phyloP scores from a whole-genome alignment of 2,329 filamentous ascomycete genomes.

The Cadophora malorum region DNA sequence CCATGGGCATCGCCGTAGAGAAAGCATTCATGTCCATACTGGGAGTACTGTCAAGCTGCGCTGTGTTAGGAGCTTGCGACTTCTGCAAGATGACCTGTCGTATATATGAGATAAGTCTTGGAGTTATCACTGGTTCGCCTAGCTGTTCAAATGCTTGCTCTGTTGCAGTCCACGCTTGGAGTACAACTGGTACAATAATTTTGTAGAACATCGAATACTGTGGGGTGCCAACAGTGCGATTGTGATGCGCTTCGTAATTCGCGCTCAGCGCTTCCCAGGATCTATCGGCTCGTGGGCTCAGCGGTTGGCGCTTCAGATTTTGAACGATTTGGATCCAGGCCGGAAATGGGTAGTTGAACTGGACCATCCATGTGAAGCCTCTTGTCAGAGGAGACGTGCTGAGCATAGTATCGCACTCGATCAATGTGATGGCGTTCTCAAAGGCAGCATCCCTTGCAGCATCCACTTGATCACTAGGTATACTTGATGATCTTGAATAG shows the following conservation, averaged over 20 bases:
- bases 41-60: conserved; percentile 1
- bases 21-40: conserved; percentile 22
- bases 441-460: conserved; percentile 44
- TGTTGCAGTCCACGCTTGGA: conserved; percentile 41
- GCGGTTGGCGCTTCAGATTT: conserved; percentile 40
- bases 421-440: conserved; percentile 38
- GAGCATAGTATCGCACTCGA: conserved; percentile 47
- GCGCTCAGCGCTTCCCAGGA: conserved; percentile 43
- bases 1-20: conserved; percentile 28
- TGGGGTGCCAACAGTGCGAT: neutral
- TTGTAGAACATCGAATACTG: conserved; percentile 19
- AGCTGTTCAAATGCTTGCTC: conserved; percentile 31
- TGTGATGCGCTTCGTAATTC: conserved; percentile 39
- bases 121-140: conserved; percentile 32
- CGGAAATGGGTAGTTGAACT: conserved; percentile 45
- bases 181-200: conserved; percentile 36
- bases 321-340: conserved; percentile 46
- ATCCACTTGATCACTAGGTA: conserved; percentile 37
- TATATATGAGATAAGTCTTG: conserved; percentile 38
- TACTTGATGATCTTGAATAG: conserved; percentile 35
- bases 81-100: conserved; percentile 30
- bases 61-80: conserved; percentile 17
- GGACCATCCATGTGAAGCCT: conserved; percentile 44
- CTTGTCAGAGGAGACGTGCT: conserved; percentile 41
- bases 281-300: conserved; percentile 38